phyloP scores from a whole-genome alignment of 2,329 filamentous ascomycete genomes.

The Hymenoscyphus fraxineus region DNA sequence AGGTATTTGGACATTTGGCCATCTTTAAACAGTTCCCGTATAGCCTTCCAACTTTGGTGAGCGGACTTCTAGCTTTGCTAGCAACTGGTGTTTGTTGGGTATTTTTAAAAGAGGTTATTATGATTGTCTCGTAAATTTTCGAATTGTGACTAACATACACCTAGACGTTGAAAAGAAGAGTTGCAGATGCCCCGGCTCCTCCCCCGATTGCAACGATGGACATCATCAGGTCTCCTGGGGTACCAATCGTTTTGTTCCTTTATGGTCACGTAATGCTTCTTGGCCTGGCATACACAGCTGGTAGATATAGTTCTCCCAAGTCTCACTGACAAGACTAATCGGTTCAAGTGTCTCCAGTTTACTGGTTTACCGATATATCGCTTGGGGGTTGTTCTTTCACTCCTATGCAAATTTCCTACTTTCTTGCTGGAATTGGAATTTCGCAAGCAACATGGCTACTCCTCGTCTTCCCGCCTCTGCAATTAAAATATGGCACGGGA shows the following conservation, averaged over 20 bases:
- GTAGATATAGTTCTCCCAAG: slow-evolving; percentile 11
- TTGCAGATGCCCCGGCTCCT: slow-evolving; percentile 19
- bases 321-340: neutral
- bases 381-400: slow-evolving; percentile 65
- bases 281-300: slow-evolving; percentile 66
- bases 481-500: slow-evolving; percentile 63
- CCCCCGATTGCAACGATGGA: slow-evolving; percentile 44
- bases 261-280: slow-evolving; percentile 66
- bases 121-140: neutral
- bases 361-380: slow-evolving; percentile 58
- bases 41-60: slow-evolving; percentile 58
- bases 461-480: slow-evolving; percentile 64
- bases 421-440: slow-evolving; percentile 61
- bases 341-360: slow-evolving; percentile 55
- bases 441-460: slow-evolving; percentile 71
- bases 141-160: slow-evolving; percentile 1
- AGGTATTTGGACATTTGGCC: slow-evolving; percentile 48
- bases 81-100: slow-evolving; percentile 50
- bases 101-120: slow-evolving; percentile 55
- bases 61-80: slow-evolving; percentile 50
- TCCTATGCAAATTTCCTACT: slow-evolving; percentile 59
- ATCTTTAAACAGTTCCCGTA: slow-evolving; percentile 67
- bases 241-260: slow-evolving; percentile 60
- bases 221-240: slow-evolving; percentile 60
- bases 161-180: slow-evolving; percentile 43